A percentile compares a stretch with the other conserved stretches of the same genome.
Evolutionary conservation across 2,329 filamentous ascomycete genomes (phyloP).

Genomic region (Leptographium lundbergii): DNA sequence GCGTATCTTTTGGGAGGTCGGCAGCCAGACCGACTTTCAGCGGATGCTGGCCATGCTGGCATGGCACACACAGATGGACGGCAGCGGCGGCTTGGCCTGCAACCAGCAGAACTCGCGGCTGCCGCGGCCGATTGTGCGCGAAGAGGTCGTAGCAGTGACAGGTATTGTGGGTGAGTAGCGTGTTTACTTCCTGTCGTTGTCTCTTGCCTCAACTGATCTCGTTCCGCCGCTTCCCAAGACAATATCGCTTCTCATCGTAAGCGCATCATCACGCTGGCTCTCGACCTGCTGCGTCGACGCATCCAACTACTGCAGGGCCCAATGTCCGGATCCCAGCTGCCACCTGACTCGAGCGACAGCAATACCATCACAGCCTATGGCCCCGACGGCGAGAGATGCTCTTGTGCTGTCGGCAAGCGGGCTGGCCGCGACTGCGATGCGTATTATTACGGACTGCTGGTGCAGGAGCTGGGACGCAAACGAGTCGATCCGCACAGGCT

Average conservation of each 20-base stretch:
- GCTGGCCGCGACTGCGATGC: constrained; percentile 4
- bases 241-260: neutral
- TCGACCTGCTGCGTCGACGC: neutral
- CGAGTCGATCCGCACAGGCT: constrained; percentile 1
- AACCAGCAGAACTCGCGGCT: neutral
- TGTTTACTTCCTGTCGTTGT: neutral
- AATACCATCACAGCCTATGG: neutral
- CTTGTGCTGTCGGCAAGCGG: neutral
- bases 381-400: neutral
- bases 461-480: constrained; percentile 3
- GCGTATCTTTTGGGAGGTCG: constrained; percentile 8
- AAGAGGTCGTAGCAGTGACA: constrained; percentile 2
- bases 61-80: constrained; percentile 2
- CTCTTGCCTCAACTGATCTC: neutral
- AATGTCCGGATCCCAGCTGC: neutral
- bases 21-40: constrained; percentile 3
- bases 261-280: constrained; percentile 1
- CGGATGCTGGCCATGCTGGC: neutral
- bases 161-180: neutral
- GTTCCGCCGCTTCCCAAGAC: neutral
- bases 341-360: neutral
- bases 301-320: constrained; percentile 1
- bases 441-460: constrained; percentile 2
- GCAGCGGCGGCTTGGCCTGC: neutral
- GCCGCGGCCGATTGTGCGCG: neutral